These are phyloP conservation scores for Akanthomyces uredinophilus DNA, from an alignment of 2,329 filamentous ascomycete species.

Conservation along the genomic window DNA sequence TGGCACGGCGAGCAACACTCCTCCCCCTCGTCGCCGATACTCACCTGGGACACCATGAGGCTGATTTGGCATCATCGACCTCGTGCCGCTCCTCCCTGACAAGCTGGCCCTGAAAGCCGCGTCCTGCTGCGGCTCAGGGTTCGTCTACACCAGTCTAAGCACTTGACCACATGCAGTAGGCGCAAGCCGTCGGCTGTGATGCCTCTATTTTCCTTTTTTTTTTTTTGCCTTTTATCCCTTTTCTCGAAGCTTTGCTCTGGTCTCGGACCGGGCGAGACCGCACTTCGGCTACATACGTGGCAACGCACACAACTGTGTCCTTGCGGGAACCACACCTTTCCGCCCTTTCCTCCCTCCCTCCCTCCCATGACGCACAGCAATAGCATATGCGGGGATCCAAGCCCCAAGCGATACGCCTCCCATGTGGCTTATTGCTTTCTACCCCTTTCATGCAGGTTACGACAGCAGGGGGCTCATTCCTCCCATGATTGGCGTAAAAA, in stretches of 20 bases:
- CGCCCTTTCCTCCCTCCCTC: background rate
- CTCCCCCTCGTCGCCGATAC: too few species aligned
- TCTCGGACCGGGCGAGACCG: background rate
- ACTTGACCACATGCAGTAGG: background rate
- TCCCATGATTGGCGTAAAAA: background rate
- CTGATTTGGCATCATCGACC: background rate
- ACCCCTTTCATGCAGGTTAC: background rate
- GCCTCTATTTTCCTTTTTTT: background rate
- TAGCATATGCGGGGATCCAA: background rate
- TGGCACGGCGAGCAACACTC: background rate
- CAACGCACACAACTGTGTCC: background rate
- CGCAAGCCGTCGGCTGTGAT: background rate
- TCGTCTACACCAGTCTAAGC: background rate
- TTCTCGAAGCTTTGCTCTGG: background rate
- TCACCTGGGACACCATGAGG: background rate
- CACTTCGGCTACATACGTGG: background rate
- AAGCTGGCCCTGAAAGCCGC: background rate
- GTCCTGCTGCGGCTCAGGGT: background rate
- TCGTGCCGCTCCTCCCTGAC: background rate
- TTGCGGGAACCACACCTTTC: background rate
- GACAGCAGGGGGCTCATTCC: constrained; percentile 1
- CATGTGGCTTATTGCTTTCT: background rate
- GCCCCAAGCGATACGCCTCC: background rate
- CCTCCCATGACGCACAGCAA: constrained; percentile 2
- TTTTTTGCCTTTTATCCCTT: background rate